Evolutionary conservation across 1,139 yeast species (phyloP).

Genomic region (Blastobotrys arbuscula): DNA sequence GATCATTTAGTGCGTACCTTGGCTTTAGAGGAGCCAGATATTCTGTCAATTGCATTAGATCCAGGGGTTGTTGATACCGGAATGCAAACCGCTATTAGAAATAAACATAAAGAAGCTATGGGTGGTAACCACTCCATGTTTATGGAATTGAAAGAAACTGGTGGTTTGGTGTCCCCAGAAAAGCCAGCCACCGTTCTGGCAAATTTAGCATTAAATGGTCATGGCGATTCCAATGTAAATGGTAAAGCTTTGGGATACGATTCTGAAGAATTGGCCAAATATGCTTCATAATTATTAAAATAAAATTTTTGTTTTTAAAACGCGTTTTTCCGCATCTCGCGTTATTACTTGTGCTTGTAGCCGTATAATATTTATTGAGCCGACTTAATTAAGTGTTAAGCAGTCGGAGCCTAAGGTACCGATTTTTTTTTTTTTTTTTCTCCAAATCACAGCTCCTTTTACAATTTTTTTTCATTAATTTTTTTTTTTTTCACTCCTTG

Average conservation of each 20-base stretch:
- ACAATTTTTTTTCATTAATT: too few species aligned
- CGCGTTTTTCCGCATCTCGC: too few species aligned
- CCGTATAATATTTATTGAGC: too few species aligned
- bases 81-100: constrained; percentile 79
- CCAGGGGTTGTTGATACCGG: constrained; percentile 91
- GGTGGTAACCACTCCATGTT: constrained; percentile 52
- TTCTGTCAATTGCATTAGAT: constrained; percentile 65
- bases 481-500: too few species aligned
- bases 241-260: constrained; percentile 63
- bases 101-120: constrained; percentile 50
- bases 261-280: constrained; percentile 35
- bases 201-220: constrained; percentile 47
- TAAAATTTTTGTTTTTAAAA: too few species aligned
- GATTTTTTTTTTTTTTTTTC: too few species aligned
- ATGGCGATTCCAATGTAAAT: constrained; percentile 39
- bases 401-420: too few species aligned
- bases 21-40: constrained; percentile 57
- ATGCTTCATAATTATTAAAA: constrained; percentile 8
- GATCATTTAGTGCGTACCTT: constrained; percentile 66
- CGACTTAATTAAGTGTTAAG: too few species aligned
- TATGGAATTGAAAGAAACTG: constrained; percentile 49
- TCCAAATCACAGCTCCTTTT: too few species aligned
- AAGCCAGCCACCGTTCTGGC: constrained; percentile 68
- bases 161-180: constrained; percentile 54
- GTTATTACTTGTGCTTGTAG: too few species aligned